These are phyloP conservation scores for Hypoxylon sp. DNA, from an alignment of 2,329 filamentous ascomycete genomes.

Conservation along the genomic window DNA sequence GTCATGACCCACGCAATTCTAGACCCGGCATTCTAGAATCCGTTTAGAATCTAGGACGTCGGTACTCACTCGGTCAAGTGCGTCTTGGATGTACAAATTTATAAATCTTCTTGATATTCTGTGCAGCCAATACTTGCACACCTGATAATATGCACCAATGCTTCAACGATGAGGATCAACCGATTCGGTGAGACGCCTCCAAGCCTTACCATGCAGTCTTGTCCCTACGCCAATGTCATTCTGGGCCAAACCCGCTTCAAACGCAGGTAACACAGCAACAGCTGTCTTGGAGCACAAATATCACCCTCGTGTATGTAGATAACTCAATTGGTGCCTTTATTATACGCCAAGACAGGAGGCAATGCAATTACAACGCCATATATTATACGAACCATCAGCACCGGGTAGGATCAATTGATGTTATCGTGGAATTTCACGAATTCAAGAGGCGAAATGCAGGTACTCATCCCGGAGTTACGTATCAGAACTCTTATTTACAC, in stretches of 20 bases:
- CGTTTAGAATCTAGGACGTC: constrained; percentile 36
- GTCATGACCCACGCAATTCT: constrained; percentile 23
- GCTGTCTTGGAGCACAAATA: constrained; percentile 35
- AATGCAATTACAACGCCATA: constrained; percentile 4
- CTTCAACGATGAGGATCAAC: constrained; percentile 13
- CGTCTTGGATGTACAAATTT: constrained; percentile 12
- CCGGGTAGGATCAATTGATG: neutral
- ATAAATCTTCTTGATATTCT: constrained; percentile 2
- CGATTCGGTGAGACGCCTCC: constrained; percentile 10
- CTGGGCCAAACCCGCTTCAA: constrained; percentile 25
- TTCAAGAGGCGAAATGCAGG: constrained; percentile 20
- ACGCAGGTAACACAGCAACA: constrained; percentile 27
- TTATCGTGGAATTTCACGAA: constrained; percentile 3
- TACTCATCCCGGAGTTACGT: constrained; percentile 7
- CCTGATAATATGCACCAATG: constrained; percentile 6
- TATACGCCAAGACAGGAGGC: constrained; percentile 5
- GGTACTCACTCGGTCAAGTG: constrained; percentile 7
- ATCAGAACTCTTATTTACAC: constrained; percentile 20
- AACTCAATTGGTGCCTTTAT: constrained; percentile 25
- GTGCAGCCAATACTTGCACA: constrained; percentile 1
- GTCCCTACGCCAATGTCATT: constrained; percentile 22
- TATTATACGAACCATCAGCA: constrained; percentile 8
- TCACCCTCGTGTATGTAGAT: constrained; percentile 31
- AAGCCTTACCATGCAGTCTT: constrained; percentile 21
- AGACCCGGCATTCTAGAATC: constrained; percentile 36